Evolutionary conservation across 2,329 filamentous ascomycete genomes (phyloP), one percentile per base, ranked within the genome.

Genomic region (Cadophora luteo-olivacea): DNA sequence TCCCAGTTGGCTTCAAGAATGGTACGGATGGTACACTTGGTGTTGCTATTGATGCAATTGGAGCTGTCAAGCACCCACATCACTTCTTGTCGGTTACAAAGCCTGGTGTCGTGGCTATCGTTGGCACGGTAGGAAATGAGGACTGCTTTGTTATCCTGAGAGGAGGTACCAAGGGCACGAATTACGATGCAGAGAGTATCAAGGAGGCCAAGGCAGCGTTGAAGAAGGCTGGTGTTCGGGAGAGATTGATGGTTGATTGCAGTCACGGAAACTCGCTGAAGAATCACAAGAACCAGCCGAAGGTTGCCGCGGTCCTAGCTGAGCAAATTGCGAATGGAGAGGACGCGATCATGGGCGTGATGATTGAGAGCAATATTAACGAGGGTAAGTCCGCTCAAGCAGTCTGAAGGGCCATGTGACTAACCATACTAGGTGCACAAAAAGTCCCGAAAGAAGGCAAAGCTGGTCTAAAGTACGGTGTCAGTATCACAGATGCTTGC

Each of bases 1-100:
- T 97, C 91, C 96, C 96, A 1, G 94, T 99, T 12, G 96, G 96
- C 63, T 99, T 99, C 91, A 99, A 99, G 88, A 99, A 99, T 81
- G 96, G 96, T 72, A 99, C 96, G 38, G 96, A 99, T 79, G 96
- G 96, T 63, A 91, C 91, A 9, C 84, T 98, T 60, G 88, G 90
- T 67, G 94, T 98, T 4, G 94, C 96, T 14, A 93, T 98, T 75
- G 96, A 99, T 79, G 96, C 96, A 62, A 97, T 98, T 79, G 94
- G 94, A 70, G 93, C 96, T 19, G 95, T 97, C 62, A 90, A 88
- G 79, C 93, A 97, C 78, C 93, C 93, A 19, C 96, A 99, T 78
- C 94, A 97, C 84, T 98, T 99, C 86, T 86, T 99, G 75, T 97
- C 94, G 6, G 95, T 98, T 73, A 98, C 96, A 25, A 98, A 98